Percentiles rank a stretch among this genome's conserved stretches.
Evolutionary conservation across 2,329 filamentous ascomycete genomes (phyloP).

Genomic region (Thelonectria discophora): DNA sequence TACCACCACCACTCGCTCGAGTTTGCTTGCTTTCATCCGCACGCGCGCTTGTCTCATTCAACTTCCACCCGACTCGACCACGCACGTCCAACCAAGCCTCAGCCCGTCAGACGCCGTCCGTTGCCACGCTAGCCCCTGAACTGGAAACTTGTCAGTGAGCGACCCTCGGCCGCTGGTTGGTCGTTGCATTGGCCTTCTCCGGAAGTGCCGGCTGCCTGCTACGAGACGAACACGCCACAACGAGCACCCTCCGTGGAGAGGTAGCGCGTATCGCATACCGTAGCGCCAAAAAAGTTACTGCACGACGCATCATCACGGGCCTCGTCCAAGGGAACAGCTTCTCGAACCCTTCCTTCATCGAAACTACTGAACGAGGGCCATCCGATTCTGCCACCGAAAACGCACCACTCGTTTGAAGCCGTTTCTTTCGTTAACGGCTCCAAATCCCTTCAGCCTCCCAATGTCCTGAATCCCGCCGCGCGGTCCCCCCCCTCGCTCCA

Average conservation of each 20-base stretch:
- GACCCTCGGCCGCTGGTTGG: neutral
- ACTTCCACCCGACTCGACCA: neutral
- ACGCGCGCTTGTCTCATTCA: neutral
- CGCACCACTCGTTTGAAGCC: neutral
- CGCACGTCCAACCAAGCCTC: too few species aligned
- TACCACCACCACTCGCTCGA: too few species aligned
- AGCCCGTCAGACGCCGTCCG: too few species aligned
- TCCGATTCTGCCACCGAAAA: slow-evolving; percentile 3
- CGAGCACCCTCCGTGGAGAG: neutral
- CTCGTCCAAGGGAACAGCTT: slow-evolving; percentile 9
- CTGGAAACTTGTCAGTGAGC: too few species aligned
- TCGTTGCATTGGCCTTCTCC: neutral
- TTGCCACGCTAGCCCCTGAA: too few species aligned
- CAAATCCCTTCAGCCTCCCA: slow-evolving; percentile 9
- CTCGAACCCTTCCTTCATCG: neutral
- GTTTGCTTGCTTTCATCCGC: too few species aligned
- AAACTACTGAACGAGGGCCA: slow-evolving; percentile 5
- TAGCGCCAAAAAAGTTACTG: slow-evolving; percentile 8
- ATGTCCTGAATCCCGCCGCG: slow-evolving; percentile 10
- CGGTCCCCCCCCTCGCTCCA: neutral
- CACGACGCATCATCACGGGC: slow-evolving; percentile 9
- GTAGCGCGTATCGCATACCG: slow-evolving; percentile 6
- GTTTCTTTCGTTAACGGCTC: slow-evolving; percentile 3
- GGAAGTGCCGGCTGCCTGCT: slow-evolving; percentile 12
- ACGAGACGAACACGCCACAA: slow-evolving; percentile 9